phyloP scores from a whole-genome alignment of 1,284 basidiomycete genomes.

The Trametes pubescens region DNA sequence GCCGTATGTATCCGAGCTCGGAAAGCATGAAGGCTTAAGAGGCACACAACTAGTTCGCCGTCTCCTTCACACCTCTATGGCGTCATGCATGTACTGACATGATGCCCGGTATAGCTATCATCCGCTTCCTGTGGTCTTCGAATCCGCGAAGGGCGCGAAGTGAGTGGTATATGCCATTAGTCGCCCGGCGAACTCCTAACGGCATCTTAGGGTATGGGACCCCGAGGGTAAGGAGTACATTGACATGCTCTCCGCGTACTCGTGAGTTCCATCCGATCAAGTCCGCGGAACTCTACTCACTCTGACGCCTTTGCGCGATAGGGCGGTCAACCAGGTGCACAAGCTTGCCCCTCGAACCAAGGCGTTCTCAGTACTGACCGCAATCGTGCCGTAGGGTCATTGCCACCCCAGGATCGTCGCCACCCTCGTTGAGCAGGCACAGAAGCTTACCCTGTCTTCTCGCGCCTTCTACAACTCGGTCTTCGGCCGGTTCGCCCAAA shows the following conservation, averaged over 20 bases:
- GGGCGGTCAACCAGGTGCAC: conserved; percentile 86
- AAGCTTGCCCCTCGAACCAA: not conserved
- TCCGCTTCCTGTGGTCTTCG: conserved; percentile 95
- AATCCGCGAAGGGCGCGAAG: conserved; percentile 89
- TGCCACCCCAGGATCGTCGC: conserved; percentile 93
- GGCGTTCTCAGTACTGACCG: conserved; percentile 2
- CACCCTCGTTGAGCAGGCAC: conserved; percentile 86
- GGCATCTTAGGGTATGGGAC: conserved; percentile 84
- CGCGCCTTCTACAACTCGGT: conserved; percentile 96
- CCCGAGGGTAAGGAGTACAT: conserved; percentile 94
- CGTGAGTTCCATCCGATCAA: conserved; percentile 61
- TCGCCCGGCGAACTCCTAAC: conserved; percentile 11
- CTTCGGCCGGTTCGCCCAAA: conserved; percentile 90
- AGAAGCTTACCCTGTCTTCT: conserved; percentile 92
- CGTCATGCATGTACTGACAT: conserved; percentile 34
- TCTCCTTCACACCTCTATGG: conserved; percentile 35
- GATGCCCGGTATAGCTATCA: conserved; percentile 83
- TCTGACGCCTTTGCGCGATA: conserved; percentile 41
- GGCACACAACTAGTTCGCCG: conserved; percentile 35
- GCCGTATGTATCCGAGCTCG: conserved; percentile 23
- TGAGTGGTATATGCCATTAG: conserved; percentile 56
- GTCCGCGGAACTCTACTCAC: conserved; percentile 4
- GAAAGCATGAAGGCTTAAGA: conserved; percentile 25
- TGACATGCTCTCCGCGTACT: conserved; percentile 97
- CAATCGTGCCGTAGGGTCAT: conserved; percentile 71